Conservation (phyloP, 2,329 filamentous ascomycete genomes). For the Nannizziopsis arthrosporioides region DNA sequence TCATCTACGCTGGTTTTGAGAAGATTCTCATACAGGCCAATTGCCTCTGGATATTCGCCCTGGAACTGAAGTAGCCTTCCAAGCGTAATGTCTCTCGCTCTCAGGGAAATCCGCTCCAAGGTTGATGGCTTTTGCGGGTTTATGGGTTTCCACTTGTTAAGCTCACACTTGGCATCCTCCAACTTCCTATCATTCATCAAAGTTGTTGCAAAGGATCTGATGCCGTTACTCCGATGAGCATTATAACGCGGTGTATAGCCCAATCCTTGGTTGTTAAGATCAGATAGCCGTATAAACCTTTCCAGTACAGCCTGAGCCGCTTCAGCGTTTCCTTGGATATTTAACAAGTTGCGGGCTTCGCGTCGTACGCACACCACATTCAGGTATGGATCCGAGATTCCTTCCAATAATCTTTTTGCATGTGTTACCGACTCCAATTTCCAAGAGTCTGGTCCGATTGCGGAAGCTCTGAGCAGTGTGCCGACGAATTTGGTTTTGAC, state of each 20-base stretch:
- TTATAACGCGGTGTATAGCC: slow-evolving; percentile 10
- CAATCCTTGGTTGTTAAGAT: background rate
- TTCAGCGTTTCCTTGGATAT: background rate
- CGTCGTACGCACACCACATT: slow-evolving; percentile 6
- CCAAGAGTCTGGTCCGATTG: background rate
- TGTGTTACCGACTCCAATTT: background rate
- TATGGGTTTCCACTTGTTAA: slow-evolving; percentile 9
- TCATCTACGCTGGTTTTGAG: background rate
- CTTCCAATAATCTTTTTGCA: slow-evolving; percentile 1
- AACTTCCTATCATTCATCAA: slow-evolving; percentile 14
- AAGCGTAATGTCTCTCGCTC: slow-evolving; percentile 6
- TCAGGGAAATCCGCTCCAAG: slow-evolving; percentile 4
- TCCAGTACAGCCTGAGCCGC: background rate
- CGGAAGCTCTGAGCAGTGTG: slow-evolving; percentile 2
- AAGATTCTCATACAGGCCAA: slow-evolving; percentile 1
- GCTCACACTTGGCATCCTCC: slow-evolving; percentile 11
- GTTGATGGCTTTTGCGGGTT: slow-evolving; percentile 1
- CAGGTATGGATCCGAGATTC: background rate
- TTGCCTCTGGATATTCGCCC: background rate
- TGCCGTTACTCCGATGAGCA: slow-evolving; percentile 12
- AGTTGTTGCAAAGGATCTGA: slow-evolving; percentile 13
- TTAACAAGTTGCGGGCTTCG: background rate
- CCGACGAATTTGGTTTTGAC: background rate
- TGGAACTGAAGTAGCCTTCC: slow-evolving; percentile 12
- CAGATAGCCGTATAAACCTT: background rate